Percentiles rank a stretch among this genome's conserved stretches.
Conservation (phyloP, 768 basidiomycete species). For the Chalciporus pseudorubinellus region DNA sequence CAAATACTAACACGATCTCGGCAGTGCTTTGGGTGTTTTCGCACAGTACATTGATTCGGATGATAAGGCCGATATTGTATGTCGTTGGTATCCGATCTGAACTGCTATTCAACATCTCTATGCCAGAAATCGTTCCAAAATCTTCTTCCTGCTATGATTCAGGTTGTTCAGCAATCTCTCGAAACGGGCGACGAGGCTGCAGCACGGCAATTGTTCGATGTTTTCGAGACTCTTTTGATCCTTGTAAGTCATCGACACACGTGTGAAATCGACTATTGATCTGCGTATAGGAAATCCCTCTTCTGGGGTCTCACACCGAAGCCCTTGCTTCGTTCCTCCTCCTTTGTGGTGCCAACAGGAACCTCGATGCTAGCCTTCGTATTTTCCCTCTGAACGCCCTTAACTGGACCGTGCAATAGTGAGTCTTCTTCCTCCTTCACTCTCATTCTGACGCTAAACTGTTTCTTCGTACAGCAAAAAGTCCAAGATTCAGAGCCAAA, state of each 20-base stretch:
- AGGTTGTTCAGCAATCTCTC: constrained; percentile 82
- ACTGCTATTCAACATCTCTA: background rate
- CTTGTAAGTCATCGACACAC: constrained; percentile 49
- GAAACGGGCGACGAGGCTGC: constrained; percentile 75
- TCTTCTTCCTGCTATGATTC: constrained; percentile 84
- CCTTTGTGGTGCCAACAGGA: constrained; percentile 73
- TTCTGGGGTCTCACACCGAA: constrained; percentile 84
- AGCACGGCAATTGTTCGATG: constrained; percentile 90
- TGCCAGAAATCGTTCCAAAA: constrained; percentile 80
- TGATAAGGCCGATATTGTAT: constrained; percentile 83
- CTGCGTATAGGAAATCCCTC: constrained; percentile 76
- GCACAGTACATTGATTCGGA: constrained; percentile 89
- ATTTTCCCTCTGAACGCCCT: constrained; percentile 90
- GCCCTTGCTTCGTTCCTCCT: constrained; percentile 89
- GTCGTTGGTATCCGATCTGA: constrained; percentile 27
- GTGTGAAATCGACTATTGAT: constrained; percentile 2
- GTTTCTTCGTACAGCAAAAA: constrained; percentile 70
- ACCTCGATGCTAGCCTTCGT: constrained; percentile 75
- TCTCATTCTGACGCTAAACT: background rate
- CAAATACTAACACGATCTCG: constrained; percentile 4
- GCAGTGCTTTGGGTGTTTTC: constrained; percentile 83
- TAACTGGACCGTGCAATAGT: constrained; percentile 98
- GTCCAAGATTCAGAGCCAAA: constrained; percentile 84
- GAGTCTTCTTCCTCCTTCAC: constrained; percentile 26
- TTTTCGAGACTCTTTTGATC: constrained; percentile 92